These are phyloP conservation scores for Heracleum sosnowskyi DNA, from an alignment of 129 eudicot species.

Conservation along the genomic window DNA sequence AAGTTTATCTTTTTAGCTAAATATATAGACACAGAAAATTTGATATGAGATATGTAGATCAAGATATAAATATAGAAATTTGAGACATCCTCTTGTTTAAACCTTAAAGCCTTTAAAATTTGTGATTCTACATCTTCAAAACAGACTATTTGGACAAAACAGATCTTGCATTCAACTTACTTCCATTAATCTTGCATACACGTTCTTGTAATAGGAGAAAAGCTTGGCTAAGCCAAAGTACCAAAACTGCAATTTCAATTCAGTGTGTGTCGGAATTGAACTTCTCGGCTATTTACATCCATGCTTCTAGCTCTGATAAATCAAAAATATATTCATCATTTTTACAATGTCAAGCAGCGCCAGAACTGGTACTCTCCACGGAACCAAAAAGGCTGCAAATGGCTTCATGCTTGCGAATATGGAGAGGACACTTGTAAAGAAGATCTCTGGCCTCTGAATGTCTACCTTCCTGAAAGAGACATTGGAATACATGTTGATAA, in stretches of 20 bases:
- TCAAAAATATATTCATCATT: not conserved
- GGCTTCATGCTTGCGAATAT: constrained; percentile 48
- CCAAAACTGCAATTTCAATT: not conserved
- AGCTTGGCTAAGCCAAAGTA: not conserved
- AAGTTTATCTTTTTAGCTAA: not conserved
- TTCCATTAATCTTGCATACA: not conserved
- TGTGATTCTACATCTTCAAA: too few species aligned
- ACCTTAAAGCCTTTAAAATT: not conserved
- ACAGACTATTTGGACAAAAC: not conserved
- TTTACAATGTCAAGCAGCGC: not conserved
- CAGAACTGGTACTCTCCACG: not conserved
- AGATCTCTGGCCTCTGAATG: constrained; percentile 81
- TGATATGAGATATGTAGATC: not conserved
- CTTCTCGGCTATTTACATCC: not conserved
- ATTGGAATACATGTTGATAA: constrained; percentile 44
- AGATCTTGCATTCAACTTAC: too few species aligned
- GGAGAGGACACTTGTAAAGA: constrained; percentile 61
- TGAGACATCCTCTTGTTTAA: not conserved
- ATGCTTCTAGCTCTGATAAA: not conserved
- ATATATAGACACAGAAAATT: not conserved
- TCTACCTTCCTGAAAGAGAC: constrained; percentile 66
- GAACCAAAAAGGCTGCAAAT: constrained; percentile 64
- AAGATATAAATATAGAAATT: constrained; percentile 5
- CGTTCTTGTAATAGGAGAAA: not conserved
- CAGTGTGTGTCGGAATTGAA: not conserved